Evolutionary conservation across 176 grass and related monocot species (phyloP).

Genomic region (Lolium perenne): DNA sequence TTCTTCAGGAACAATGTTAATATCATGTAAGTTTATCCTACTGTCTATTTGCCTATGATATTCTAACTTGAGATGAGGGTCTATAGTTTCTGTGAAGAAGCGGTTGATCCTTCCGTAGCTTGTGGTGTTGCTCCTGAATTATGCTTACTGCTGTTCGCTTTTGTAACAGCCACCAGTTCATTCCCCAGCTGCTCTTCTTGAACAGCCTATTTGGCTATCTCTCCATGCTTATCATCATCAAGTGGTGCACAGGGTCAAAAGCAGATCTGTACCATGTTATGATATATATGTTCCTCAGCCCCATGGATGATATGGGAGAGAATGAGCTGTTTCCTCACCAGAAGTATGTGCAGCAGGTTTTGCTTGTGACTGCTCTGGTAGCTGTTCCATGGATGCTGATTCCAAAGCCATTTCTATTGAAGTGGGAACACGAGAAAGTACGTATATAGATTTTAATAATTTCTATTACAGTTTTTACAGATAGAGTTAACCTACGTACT

Average conservation of each 20-base stretch:
- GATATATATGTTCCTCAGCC: conserved; percentile 99
- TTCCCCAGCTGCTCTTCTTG: conserved; percentile 94
- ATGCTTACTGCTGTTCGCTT: conserved; percentile 30
- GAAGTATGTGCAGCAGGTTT: conserved; percentile 74
- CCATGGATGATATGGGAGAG: conserved; percentile 85
- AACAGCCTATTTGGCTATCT: conserved; percentile 96
- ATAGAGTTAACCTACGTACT: too few species aligned
- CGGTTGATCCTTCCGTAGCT: conserved; percentile 12
- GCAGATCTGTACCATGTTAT: conserved; percentile 94
- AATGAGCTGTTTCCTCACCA: conserved; percentile 93
- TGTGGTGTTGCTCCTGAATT: conserved; percentile 14
- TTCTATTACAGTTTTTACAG: too few species aligned
- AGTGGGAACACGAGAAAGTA: conserved; percentile 82
- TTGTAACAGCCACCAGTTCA: conserved; percentile 73
- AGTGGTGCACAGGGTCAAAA: conserved; percentile 95
- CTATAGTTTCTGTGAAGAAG: neutral
- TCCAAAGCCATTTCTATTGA: conserved; percentile 88
- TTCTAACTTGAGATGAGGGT: conserved; percentile 23
- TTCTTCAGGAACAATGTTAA: conserved; percentile 78
- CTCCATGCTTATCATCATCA: conserved; percentile 82
- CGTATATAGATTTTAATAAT: too few species aligned
- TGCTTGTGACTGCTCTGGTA: conserved; percentile 84
- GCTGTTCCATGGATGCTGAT: conserved; percentile 96
- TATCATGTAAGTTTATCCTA: conserved; percentile 68
- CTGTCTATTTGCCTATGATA: conserved; percentile 2